phyloP scores from a whole-genome alignment of 169 alveolate genomes.

The Theileria parva region DNA sequence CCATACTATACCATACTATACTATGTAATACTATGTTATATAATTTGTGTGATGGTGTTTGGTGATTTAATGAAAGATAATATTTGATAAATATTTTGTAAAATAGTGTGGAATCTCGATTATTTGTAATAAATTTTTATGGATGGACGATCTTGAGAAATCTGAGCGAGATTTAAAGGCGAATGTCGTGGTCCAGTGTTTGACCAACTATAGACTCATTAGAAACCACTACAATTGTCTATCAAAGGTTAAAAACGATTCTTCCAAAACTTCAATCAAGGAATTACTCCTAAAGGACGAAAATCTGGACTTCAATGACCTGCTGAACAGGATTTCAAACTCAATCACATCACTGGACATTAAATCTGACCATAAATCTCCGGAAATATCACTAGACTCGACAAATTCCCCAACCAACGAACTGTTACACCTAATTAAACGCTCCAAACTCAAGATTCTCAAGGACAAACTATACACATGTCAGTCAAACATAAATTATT shows the following conservation, averaged over 20 bases:
- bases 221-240: background rate
- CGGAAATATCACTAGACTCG: background rate
- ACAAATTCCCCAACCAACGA: background rate
- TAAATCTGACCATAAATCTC: background rate
- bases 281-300: background rate
- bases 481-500: slow-evolving; percentile 19
- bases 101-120: background rate
- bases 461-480: slow-evolving; percentile 17
- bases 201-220: background rate
- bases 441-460: slow-evolving; percentile 3
- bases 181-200: background rate
- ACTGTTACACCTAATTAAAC: slow-evolving; percentile 1
- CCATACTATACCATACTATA: too few species aligned
- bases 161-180: background rate
- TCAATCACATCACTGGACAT: background rate
- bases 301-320: background rate
- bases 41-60: too few species aligned
- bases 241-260: background rate
- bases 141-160: background rate
- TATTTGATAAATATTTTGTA: too few species aligned
- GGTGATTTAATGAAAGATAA: too few species aligned
- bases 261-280: background rate
- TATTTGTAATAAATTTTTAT: background rate
- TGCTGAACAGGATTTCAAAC: background rate
- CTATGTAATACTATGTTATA: too few species aligned